Conservation (phyloP, 2,329 filamentous ascomycete species). For the Nannizziopsis barbatae region DNA sequence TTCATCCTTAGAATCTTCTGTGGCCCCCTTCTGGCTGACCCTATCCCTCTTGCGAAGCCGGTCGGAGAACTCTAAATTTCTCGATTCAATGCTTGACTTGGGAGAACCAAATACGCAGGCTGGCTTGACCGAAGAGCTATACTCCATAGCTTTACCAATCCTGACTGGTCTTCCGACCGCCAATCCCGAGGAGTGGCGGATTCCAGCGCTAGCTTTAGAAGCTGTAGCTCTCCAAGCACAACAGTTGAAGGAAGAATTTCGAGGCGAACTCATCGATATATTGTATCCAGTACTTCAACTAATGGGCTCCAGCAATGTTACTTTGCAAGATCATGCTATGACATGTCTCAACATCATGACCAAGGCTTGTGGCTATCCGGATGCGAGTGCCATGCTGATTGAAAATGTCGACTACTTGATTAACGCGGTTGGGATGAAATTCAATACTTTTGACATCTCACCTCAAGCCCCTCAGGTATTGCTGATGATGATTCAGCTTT, state of each 20-base stretch:
- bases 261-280: slow-evolving; percentile 76
- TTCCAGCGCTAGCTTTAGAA: slow-evolving; percentile 71
- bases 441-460: slow-evolving; percentile 86
- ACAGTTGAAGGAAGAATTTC: slow-evolving; percentile 56
- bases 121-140: slow-evolving; percentile 36
- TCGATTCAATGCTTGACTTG: slow-evolving; percentile 57
- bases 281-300: slow-evolving; percentile 87
- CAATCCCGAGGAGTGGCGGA: slow-evolving; percentile 51
- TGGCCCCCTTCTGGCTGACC: slow-evolving; percentile 71
- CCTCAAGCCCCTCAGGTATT: slow-evolving; percentile 84
- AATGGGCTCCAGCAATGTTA: slow-evolving; percentile 57
- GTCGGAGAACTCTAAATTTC: slow-evolving; percentile 40
- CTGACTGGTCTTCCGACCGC: slow-evolving; percentile 31
- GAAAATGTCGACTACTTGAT: slow-evolving; percentile 94
- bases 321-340: slow-evolving; percentile 70
- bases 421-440: slow-evolving; percentile 75
- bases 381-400: slow-evolving; percentile 67
- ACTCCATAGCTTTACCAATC: slow-evolving; percentile 33
- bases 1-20: slow-evolving; percentile 46
- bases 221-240: slow-evolving; percentile 64
- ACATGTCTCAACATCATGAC: slow-evolving; percentile 73
- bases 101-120: slow-evolving; percentile 24
- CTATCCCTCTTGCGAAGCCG: slow-evolving; percentile 57
- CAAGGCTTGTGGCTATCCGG: slow-evolving; percentile 58
- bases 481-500: slow-evolving; percentile 84